Evolutionary conservation across 805 yeast species (phyloP).

Genomic region (Cyberlindnera galapagoensis): DNA sequence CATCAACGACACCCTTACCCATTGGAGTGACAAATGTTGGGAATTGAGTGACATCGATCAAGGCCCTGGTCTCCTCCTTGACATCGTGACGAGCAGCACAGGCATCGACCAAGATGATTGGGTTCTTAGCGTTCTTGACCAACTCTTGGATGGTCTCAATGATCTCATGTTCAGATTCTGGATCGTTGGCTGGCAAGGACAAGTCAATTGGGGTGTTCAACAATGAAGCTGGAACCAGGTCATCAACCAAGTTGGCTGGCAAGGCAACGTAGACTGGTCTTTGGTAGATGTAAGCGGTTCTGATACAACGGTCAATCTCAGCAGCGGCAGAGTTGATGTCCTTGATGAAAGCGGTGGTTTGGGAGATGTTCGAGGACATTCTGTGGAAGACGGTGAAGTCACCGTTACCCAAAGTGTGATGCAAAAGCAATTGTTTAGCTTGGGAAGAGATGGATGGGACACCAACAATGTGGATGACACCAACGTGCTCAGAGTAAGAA

Average conservation of each 20-base stretch:
- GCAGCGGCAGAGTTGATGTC: conserved; percentile 61
- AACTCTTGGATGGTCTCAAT: conserved; percentile 44
- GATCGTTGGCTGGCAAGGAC: conserved; percentile 49
- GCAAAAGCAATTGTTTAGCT: conserved; percentile 64
- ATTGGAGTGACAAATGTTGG: conserved; percentile 84
- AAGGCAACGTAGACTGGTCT: conserved; percentile 80
- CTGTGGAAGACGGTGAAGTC: conserved; percentile 72
- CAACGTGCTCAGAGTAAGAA: conserved; percentile 85
- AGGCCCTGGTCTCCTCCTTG: conserved; percentile 51
- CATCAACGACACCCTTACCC: conserved; percentile 82
- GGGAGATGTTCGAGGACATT: conserved; percentile 71
- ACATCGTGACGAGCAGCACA: conserved; percentile 78
- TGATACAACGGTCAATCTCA: conserved; percentile 67
- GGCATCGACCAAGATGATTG: conserved; percentile 77
- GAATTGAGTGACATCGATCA: conserved; percentile 65
- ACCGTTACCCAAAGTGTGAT: conserved; percentile 82
- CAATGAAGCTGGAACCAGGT: conserved; percentile 46
- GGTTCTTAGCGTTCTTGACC: conserved; percentile 55
- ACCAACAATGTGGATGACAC: conserved; percentile 79
- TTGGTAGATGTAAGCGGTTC: conserved; percentile 63
- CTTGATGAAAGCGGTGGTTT: conserved; percentile 56
- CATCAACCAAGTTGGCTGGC: conserved; percentile 76
- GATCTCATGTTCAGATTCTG: conserved; percentile 58
- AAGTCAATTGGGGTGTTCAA: conserved; percentile 63
- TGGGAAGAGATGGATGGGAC: conserved; percentile 74